Evolutionary conservation across 441 rosid genomes (phyloP).

Genomic region (Gossypium schwendimanii): DNA sequence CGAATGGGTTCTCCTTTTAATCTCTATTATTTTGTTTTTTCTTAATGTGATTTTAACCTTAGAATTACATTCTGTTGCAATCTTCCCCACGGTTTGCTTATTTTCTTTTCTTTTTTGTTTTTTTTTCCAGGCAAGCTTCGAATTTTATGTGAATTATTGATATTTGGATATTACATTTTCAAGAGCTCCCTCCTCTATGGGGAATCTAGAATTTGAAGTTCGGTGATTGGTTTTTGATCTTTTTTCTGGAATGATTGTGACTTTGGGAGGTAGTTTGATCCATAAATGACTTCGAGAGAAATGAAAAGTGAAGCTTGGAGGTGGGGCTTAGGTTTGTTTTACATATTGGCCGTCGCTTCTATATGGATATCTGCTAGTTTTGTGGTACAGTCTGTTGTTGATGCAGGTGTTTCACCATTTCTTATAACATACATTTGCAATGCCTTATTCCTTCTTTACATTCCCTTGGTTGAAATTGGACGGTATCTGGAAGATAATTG

Average conservation of each 20-base stretch:
- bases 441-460: constrained; percentile 72
- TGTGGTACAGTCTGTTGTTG: constrained; percentile 91
- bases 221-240: background rate
- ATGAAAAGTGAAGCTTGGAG: constrained; percentile 57
- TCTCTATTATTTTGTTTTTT: background rate
- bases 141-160: background rate
- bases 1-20: background rate
- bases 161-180: background rate
- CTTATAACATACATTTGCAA: constrained; percentile 88
- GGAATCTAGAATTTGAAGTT: background rate
- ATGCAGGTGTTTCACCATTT: constrained; percentile 86
- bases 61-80: background rate
- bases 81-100: background rate
- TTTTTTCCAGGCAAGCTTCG: background rate
- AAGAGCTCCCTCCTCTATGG: background rate
- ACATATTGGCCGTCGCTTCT: constrained; percentile 74
- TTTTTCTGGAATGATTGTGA: constrained; percentile 10
- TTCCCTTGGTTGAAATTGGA: constrained; percentile 71
- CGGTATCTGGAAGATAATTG: constrained; percentile 61
- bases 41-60: background rate
- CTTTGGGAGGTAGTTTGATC: background rate
- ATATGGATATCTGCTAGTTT: constrained; percentile 96
- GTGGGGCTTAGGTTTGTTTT: constrained; percentile 67
- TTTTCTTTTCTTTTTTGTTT: background rate
- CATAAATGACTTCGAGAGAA: constrained; percentile 22